Base-by-base conservation (phyloP, 2,329 filamentous ascomycete genomes). In the Coniochaeta hoffmannii region DNA sequence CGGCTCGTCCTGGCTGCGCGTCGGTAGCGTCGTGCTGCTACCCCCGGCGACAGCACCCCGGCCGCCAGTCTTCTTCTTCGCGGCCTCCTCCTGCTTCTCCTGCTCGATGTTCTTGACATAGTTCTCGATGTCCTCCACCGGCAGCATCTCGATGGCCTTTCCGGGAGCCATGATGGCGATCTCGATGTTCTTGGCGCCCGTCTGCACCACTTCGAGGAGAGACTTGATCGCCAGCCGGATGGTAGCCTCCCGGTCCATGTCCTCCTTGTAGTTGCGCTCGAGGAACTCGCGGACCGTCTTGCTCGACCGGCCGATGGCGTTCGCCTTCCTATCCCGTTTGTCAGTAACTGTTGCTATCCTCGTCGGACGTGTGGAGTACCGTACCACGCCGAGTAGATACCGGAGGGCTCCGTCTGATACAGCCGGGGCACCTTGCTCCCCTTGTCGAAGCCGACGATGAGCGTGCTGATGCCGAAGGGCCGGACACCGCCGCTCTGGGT, bases 101-200 rank as follows among this genome's bases (percentile, higher is more conserved):
- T 92, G 89, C 79, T 99, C 96, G 72, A 99, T 99, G 74, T 85
- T 94, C 85, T 97, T 97, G 68, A 99, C 95, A 68, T 96, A 97
- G 64, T 84, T 83, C 79, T 99, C 94, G 67, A 99, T 99, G 67
- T 96, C 90, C 72, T 97, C 93, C 31, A 93, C 88, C 2, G 91
- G 90, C 64, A 99, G 82, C 85, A 96, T 92, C 79, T 97, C 92
- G 60, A 99, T 84, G 15, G 81, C 73, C 79, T 96, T 91, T 53
- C 90, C 92, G 7, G 94, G 92, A 8, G 90, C 89, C 91, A 97
- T 97, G 69, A 99, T 87, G 57, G 95, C 94, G 68, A 99, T 97
- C 77, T 99, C 94, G 67, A 99, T 99, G 75, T 99, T 99, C 85
- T 99, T 99, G 54, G 94, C 94, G 60, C 94, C 94, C 2, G 94